Conservation (phyloP, 2,329 filamentous ascomycete genomes). For the Neonectria faginata region DNA sequence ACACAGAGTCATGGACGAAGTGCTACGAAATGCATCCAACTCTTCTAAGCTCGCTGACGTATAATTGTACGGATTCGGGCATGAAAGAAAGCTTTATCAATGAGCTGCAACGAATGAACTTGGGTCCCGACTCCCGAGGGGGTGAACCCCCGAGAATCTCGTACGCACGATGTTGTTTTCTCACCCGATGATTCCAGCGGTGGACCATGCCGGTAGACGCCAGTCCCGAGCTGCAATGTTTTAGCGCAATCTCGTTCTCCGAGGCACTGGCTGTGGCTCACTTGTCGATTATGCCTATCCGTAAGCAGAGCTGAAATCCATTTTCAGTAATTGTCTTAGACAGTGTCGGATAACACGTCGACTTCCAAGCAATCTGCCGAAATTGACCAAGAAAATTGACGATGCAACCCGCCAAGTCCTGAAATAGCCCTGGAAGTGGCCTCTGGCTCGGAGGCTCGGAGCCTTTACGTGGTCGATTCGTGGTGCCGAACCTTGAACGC, state of each 20-base stretch:
- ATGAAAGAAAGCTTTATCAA: slow-evolving; percentile 4
- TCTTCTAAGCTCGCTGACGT: neutral
- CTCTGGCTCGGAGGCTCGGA: neutral
- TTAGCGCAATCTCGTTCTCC: slow-evolving; percentile 35
- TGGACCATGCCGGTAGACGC: slow-evolving; percentile 31
- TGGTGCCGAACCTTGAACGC: slow-evolving; percentile 17
- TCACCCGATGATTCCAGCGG: slow-evolving; percentile 9
- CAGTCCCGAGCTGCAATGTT: slow-evolving; percentile 39
- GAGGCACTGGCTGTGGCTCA: slow-evolving; percentile 10
- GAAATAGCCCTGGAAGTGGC: neutral
- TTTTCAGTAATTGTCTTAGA: slow-evolving; percentile 24
- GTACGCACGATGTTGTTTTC: slow-evolving; percentile 16
- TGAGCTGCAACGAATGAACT: neutral
- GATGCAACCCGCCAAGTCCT: slow-evolving; percentile 20
- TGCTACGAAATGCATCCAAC: neutral
- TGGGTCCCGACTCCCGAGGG: neutral
- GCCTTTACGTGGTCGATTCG: neutral
- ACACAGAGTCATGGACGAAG: neutral
- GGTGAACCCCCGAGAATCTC: slow-evolving; percentile 2
- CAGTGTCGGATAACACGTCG: slow-evolving; percentile 19
- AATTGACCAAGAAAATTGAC: slow-evolving; percentile 8
- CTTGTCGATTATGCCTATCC: slow-evolving; percentile 10
- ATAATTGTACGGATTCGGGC: neutral
- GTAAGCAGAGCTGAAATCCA: slow-evolving; percentile 19
- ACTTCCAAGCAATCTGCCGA: slow-evolving; percentile 2